phyloP scores from a whole-genome alignment of 306 rosid genomes.

The Ochetophila trinervis region DNA sequence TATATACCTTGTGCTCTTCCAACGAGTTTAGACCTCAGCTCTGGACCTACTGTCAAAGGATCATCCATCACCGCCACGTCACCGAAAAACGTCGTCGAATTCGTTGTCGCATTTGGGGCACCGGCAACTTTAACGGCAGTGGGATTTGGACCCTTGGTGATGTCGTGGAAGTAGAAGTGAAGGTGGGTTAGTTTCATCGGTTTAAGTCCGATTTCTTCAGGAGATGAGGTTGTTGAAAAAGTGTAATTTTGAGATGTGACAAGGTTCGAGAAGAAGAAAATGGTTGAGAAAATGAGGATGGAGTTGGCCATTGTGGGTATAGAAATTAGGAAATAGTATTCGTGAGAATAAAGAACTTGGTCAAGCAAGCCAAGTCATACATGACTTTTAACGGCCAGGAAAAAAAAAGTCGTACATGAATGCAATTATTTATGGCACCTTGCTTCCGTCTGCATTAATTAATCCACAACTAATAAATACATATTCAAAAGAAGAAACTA shows the following conservation, averaged over 20 bases:
- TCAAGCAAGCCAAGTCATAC: no score
- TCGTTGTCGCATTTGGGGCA: background rate
- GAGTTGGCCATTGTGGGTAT: no score
- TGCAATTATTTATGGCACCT: no score
- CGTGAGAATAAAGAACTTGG: no score
- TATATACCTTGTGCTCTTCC: slow-evolving; percentile 20
- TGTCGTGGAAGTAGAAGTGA: slow-evolving; percentile 47
- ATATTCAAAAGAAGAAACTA: no score
- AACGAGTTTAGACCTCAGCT: background rate
- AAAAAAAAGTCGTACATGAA: no score
- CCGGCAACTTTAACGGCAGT: slow-evolving; percentile 31
- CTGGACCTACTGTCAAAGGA: slow-evolving; percentile 12
- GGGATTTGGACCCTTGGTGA: slow-evolving; percentile 33
- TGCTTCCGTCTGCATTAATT: no score
- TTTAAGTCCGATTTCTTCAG: slow-evolving; percentile 14
- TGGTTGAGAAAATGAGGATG: no score
- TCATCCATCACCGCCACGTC: slow-evolving; percentile 7
- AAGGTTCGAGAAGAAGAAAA: no score
- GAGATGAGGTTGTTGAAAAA: slow-evolving; percentile 24
- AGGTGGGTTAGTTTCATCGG: slow-evolving; percentile 41
- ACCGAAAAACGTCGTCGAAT: background rate
- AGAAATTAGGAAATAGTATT: no score
- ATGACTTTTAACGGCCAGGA: no score
- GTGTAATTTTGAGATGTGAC: background rate
- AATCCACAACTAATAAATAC: no score